Conservation (phyloP, 1,139 yeast genomes). For the Blastobotrys petasosporus region DNA sequence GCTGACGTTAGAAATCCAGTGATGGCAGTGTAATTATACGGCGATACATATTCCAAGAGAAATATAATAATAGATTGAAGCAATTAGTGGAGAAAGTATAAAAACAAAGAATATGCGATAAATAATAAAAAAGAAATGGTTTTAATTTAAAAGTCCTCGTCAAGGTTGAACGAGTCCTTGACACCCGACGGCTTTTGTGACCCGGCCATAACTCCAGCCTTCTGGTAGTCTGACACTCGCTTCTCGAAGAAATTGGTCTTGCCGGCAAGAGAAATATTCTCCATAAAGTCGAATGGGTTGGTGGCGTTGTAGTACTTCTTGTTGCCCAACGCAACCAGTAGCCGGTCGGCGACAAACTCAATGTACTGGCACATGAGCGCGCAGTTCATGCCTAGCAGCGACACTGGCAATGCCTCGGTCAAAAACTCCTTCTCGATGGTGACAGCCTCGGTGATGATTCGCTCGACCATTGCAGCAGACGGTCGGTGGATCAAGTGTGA, state of each 20-base stretch:
- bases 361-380: constrained; percentile 94
- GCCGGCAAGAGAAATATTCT: constrained; percentile 94
- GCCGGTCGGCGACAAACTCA: constrained; percentile 94
- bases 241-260: constrained; percentile 98
- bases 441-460: constrained; percentile 92
- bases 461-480: constrained; percentile 65
- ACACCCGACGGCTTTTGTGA: constrained; percentile 35
- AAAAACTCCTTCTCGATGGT: constrained; percentile 89
- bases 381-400: constrained; percentile 89
- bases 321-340: constrained; percentile 84
- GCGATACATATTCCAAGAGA: constrained; percentile 12
- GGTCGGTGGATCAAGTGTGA: constrained; percentile 92
- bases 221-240: constrained; percentile 97
- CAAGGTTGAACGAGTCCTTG: constrained; percentile 39
- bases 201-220: constrained; percentile 94
- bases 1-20: constrained; percentile 16
- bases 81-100: constrained; percentile 1
- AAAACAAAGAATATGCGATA: not conserved
- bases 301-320: constrained; percentile 78
- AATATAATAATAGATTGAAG: not conserved
- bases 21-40: constrained; percentile 21
- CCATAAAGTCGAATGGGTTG: constrained; percentile 98
- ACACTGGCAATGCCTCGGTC: constrained; percentile 87
- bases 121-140: not conserved
- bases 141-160: constrained; percentile 39